phyloP scores from a whole-genome alignment of 2,329 filamentous ascomycete genomes.

The Sporothrix phasma region DNA sequence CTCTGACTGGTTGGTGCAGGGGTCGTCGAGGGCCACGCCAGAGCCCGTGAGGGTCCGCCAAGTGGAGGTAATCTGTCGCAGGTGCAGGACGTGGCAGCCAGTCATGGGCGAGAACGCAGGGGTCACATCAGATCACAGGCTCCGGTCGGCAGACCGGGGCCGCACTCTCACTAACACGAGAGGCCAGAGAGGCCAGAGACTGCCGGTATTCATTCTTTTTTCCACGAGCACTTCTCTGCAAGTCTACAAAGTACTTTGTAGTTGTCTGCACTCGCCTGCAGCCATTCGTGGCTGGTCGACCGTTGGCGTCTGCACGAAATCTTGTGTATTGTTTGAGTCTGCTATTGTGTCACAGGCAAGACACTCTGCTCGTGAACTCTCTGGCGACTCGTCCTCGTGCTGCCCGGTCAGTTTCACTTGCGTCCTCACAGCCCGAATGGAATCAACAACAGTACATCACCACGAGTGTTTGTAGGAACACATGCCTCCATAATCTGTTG shows the following conservation, averaged over 20 bases:
- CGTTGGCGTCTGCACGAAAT: neutral
- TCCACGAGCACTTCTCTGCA: neutral
- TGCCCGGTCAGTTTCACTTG: no score
- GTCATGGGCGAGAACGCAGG: neutral
- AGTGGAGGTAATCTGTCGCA: constrained; percentile 3
- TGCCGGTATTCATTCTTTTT: no score
- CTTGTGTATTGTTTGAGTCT: neutral
- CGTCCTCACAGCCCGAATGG: no score
- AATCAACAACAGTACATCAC: no score
- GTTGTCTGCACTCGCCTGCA: neutral
- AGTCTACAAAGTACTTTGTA: no score
- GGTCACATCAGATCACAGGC: neutral
- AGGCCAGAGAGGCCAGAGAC: no score
- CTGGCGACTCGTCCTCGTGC: no score
- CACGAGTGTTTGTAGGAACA: no score
- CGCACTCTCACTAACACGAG: no score
- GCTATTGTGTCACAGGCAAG: no score
- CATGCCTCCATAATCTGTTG: no score
- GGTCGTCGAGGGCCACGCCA: neutral
- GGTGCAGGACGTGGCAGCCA: neutral
- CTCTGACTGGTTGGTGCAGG: constrained; percentile 4
- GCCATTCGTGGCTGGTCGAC: neutral
- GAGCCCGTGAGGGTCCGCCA: neutral
- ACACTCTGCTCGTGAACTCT: no score
- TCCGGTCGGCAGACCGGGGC: neutral